A percentile compares a stretch with the other conserved stretches of the same genome.
These are phyloP conservation scores for Leucocoprinus leucothites DNA, from an alignment of 768 basidiomycete species.

Conservation along the genomic window DNA sequence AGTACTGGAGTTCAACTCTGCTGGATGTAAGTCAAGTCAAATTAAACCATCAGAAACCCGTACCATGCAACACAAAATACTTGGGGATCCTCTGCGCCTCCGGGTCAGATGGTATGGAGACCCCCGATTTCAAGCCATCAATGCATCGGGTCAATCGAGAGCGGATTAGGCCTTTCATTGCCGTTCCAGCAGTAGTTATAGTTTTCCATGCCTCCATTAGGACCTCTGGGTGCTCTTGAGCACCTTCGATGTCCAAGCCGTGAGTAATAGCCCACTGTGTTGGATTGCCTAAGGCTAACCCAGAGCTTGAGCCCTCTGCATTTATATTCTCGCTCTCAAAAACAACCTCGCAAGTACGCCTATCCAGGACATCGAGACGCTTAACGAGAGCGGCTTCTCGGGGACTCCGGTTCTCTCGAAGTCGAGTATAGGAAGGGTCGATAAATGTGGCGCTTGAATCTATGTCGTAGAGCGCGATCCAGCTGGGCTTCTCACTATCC, in stretches of 20 bases:
- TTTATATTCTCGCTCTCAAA: slow-evolving; percentile 1
- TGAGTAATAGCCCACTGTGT: slow-evolving; percentile 17
- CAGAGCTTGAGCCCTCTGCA: slow-evolving; percentile 11
- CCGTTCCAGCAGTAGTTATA: background rate
- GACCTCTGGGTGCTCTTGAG: background rate
- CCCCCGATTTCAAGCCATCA: slow-evolving; percentile 37
- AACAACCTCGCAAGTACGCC: slow-evolving; percentile 34
- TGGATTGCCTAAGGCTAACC: slow-evolving; percentile 16
- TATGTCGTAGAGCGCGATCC: slow-evolving; percentile 51
- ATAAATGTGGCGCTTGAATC: slow-evolving; percentile 37
- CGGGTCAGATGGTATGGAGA: slow-evolving; percentile 19
- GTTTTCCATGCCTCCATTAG: background rate
- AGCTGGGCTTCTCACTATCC: slow-evolving; percentile 34
- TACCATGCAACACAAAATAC: slow-evolving; percentile 42
- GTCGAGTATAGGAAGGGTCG: slow-evolving; percentile 39
- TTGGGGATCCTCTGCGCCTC: slow-evolving; percentile 30
- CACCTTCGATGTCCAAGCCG: slow-evolving; percentile 9
- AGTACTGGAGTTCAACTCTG: slow-evolving; percentile 5
- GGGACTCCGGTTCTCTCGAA: slow-evolving; percentile 41
- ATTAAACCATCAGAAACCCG: background rate
- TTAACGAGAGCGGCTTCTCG: slow-evolving; percentile 39
- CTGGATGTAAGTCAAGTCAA: background rate
- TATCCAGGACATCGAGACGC: slow-evolving; percentile 40
- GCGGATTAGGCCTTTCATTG: slow-evolving; percentile 34
- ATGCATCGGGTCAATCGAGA: slow-evolving; percentile 36